phyloP scores from a whole-genome alignment of 2,329 filamentous ascomycete species.

The Colletotrichum lini region DNA sequence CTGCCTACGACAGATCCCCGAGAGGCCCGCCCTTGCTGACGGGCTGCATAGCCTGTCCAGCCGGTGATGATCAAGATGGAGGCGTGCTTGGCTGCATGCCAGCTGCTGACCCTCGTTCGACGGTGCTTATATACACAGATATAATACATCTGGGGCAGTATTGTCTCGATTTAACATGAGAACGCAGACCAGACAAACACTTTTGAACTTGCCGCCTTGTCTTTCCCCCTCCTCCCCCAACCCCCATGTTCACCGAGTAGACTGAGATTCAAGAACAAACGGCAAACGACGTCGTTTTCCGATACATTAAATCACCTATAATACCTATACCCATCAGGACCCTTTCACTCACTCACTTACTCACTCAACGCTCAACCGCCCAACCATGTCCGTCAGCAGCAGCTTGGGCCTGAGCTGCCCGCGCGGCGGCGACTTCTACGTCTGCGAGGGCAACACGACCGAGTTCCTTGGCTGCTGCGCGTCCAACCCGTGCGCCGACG shows the following conservation, averaged over 20 bases:
- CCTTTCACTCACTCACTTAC: neutral
- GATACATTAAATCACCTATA: neutral
- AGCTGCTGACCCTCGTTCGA: neutral
- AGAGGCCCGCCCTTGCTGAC: neutral
- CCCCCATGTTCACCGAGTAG: neutral
- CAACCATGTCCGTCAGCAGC: conserved; percentile 8
- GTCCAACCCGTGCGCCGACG: conserved; percentile 52
- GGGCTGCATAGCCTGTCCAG: neutral
- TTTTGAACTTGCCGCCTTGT: neutral
- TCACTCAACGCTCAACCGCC: neutral
- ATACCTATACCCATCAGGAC: neutral
- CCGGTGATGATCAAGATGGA: conserved; percentile 18
- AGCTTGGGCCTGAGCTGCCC: conserved; percentile 51
- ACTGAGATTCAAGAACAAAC: neutral
- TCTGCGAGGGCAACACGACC: conserved; percentile 50
- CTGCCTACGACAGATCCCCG: conserved; percentile 16
- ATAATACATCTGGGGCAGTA: neutral
- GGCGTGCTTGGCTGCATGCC: conserved; percentile 16
- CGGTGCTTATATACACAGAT: conserved; percentile 4
- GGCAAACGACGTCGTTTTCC: neutral
- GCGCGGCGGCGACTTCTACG: conserved; percentile 52
- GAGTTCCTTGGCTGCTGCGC: conserved; percentile 60
- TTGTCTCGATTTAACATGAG: neutral
- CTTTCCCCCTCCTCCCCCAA: neutral
- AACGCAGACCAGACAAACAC: too few relatives aligned